These are phyloP conservation scores for Backusella parvicylindrica DNA, from an alignment of 192 early-diverging fungal species.

Conservation along the genomic window DNA sequence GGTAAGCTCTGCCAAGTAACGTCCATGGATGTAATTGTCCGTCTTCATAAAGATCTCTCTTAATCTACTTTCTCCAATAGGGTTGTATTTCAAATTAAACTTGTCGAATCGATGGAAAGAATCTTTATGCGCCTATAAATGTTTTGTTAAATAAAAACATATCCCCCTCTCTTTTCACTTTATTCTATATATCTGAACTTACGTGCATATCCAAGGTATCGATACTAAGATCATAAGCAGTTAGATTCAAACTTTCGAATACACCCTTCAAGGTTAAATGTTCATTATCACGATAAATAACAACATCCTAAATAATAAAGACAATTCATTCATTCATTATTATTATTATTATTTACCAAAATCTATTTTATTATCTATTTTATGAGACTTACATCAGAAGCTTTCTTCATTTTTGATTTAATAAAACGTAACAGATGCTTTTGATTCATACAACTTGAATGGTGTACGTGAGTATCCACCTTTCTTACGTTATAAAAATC, in stretches of 20 bases:
- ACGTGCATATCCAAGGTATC: slow-evolving; percentile 96
- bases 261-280: slow-evolving; percentile 79
- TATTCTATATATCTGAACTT: background rate
- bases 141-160: background rate
- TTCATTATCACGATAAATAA: slow-evolving; percentile 84
- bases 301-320: slow-evolving; percentile 48
- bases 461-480: slow-evolving; percentile 95
- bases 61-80: slow-evolving; percentile 90
- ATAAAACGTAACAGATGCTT: slow-evolving; percentile 95
- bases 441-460: slow-evolving; percentile 93
- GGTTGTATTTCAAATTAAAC: slow-evolving; percentile 97
- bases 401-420: slow-evolving; percentile 83
- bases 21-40: slow-evolving; percentile 84
- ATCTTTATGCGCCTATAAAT: slow-evolving; percentile 72
- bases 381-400: slow-evolving; percentile 53
- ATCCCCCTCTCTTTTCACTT: background rate
- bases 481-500: slow-evolving; percentile 99
- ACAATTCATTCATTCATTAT: too few relatives aligned
- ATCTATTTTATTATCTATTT: background rate
- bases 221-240: slow-evolving; percentile 90
- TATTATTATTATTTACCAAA: background rate
- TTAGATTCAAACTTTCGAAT: slow-evolving; percentile 86
- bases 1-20: slow-evolving; percentile 89
- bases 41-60: slow-evolving; percentile 96
- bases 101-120: slow-evolving; percentile 97